phyloP scores from a whole-genome alignment of 2,329 filamentous ascomycete genomes.

The Fusarium oxysporum region DNA sequence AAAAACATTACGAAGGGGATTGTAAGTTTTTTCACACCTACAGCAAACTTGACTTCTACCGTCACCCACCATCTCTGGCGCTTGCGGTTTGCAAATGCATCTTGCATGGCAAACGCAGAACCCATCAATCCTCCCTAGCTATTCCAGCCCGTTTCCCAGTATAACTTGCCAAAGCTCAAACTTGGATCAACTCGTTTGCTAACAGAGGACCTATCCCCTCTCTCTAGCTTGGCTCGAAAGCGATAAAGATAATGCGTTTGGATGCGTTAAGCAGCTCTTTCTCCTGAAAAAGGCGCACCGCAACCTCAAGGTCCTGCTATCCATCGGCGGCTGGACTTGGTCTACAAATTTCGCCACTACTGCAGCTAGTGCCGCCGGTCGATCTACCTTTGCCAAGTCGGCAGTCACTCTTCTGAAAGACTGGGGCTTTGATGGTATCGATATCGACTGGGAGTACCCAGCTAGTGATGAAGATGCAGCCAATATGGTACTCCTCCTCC shows the following conservation, averaged over 20 bases:
- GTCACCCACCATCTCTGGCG: background rate
- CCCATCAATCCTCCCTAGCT: background rate
- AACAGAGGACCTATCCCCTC: background rate
- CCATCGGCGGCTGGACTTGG: conserved; percentile 86
- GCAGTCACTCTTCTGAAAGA: conserved; percentile 78
- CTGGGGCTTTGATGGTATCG: conserved; percentile 66
- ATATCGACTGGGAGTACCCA: conserved; percentile 55
- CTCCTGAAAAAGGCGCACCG: conserved; percentile 80
- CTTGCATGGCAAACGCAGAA: background rate
- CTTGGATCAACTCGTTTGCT: background rate
- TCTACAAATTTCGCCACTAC: conserved; percentile 76
- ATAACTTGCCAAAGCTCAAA: background rate
- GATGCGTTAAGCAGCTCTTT: conserved; percentile 79
- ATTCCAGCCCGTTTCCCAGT: background rate
- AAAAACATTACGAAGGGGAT: conserved; percentile 22
- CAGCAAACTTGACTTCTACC: background rate
- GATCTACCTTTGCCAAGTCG: conserved; percentile 74
- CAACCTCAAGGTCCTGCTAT: conserved; percentile 78
- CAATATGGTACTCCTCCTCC: conserved; percentile 56
- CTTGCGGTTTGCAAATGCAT: background rate
- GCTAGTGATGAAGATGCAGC: conserved; percentile 50
- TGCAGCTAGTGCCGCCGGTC: conserved; percentile 65
- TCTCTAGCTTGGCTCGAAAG: background rate
- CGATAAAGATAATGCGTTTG: conserved; percentile 72
- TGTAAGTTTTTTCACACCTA: conserved; percentile 10